These are phyloP conservation scores for Metschnikowia peoriensis DNA, from an alignment of 805 yeast genomes.

Conservation along the genomic window DNA sequence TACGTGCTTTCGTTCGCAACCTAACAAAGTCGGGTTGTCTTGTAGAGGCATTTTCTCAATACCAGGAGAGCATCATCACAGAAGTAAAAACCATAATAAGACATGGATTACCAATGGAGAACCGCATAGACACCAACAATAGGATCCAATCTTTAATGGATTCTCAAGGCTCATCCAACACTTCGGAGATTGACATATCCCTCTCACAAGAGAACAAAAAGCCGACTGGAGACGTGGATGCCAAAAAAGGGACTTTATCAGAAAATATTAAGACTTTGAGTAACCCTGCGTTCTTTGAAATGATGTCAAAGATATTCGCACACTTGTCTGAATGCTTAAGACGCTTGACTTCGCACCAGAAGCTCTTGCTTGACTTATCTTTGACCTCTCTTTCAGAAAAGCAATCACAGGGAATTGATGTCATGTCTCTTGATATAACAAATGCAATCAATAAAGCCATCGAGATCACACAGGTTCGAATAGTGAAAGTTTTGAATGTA, in stretches of 20 bases:
- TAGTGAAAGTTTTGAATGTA: constrained; percentile 74
- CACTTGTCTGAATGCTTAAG: constrained; percentile 70
- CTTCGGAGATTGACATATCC: neutral
- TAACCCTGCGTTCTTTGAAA: constrained; percentile 70
- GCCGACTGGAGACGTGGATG: constrained; percentile 4
- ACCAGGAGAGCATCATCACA: constrained; percentile 63
- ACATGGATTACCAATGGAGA: constrained; percentile 14
- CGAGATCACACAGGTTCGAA: constrained; percentile 67
- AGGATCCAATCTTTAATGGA: neutral
- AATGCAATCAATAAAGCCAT: constrained; percentile 65
- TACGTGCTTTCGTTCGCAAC: constrained; percentile 51
- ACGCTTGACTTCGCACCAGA: constrained; percentile 75
- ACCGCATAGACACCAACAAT: neutral
- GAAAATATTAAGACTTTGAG: constrained; percentile 61
- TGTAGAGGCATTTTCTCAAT: constrained; percentile 57
- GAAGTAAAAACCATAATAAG: constrained; percentile 76
- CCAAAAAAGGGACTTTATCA: constrained; percentile 24
- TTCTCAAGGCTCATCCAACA: constrained; percentile 6
- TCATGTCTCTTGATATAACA: constrained; percentile 66
- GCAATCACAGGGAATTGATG: constrained; percentile 27
- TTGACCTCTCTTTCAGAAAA: constrained; percentile 31
- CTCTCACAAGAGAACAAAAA: neutral
- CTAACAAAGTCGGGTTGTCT: constrained; percentile 62
- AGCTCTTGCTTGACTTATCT: constrained; percentile 70
- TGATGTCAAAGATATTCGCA: constrained; percentile 61